Evolutionary conservation across 768 basidiomycete species (phyloP).

Genomic region (Strobilomyces echinocephalus): DNA sequence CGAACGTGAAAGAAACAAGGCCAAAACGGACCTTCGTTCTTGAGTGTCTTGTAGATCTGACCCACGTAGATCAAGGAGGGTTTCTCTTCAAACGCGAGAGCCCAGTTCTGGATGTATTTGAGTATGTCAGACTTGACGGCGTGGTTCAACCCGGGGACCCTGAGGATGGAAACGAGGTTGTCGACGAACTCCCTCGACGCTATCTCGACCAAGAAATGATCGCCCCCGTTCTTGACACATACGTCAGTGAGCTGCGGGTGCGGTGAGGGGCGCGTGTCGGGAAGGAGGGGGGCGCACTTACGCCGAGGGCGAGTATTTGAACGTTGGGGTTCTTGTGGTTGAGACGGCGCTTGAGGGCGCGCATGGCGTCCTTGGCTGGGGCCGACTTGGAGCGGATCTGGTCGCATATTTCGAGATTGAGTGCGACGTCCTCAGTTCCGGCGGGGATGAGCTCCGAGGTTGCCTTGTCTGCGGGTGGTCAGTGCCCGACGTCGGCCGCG

Average conservation of each 20-base stretch:
- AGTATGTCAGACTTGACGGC: conserved; percentile 81
- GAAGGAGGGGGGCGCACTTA: conserved; percentile 39
- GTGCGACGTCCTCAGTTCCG: conserved; percentile 84
- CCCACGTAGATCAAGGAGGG: conserved; percentile 65
- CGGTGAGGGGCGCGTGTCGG: conserved; percentile 1
- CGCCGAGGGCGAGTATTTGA: conserved; percentile 79
- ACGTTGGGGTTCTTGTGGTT: conserved; percentile 96
- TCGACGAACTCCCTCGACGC: conserved; percentile 91
- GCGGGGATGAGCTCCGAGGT: conserved; percentile 84
- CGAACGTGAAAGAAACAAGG: neutral
- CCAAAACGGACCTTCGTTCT: conserved; percentile 52
- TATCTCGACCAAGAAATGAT: conserved; percentile 80
- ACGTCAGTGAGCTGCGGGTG: conserved; percentile 70
- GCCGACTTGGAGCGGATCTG: conserved; percentile 91
- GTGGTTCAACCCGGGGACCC: conserved; percentile 66
- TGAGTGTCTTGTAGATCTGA: conserved; percentile 74
- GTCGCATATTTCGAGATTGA: conserved; percentile 94
- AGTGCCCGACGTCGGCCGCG: conserved; percentile 10
- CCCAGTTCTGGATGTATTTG: conserved; percentile 89
- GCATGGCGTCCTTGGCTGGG: conserved; percentile 82
- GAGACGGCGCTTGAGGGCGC: conserved; percentile 78
- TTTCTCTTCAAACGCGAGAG: conserved; percentile 82
- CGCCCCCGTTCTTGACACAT: conserved; percentile 96
- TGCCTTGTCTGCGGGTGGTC: conserved; percentile 71
- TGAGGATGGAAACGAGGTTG: conserved; percentile 85